Evolutionary conservation across 2,329 filamentous ascomycete genomes (phyloP).

Genomic region (Exophiala xenobiotica): DNA sequence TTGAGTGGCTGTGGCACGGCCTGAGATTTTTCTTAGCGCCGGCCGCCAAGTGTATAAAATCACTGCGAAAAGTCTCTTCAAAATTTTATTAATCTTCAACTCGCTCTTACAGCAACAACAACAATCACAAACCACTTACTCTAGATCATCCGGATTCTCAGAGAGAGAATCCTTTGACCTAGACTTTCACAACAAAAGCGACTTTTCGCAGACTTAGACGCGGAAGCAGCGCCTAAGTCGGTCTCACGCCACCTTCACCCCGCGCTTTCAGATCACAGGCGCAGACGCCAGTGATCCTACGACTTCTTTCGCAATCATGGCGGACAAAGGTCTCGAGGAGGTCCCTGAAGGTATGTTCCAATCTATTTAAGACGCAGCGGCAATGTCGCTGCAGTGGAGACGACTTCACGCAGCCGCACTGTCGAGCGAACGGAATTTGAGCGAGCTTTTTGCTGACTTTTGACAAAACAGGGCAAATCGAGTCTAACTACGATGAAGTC

Average conservation of each 20-base stretch:
- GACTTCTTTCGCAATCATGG: slow-evolving; percentile 82
- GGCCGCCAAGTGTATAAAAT: slow-evolving; percentile 3
- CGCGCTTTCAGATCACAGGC: slow-evolving; percentile 63
- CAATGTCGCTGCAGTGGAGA: background rate
- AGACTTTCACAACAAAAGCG: slow-evolving; percentile 10
- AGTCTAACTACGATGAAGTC: slow-evolving; percentile 99
- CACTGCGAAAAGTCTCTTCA: slow-evolving; percentile 8
- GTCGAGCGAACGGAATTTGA: slow-evolving; percentile 1
- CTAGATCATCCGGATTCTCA: slow-evolving; percentile 30
- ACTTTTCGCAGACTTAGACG: slow-evolving; percentile 21
- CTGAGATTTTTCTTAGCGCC: background rate
- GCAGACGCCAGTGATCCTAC: slow-evolving; percentile 68
- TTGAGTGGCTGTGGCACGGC: slow-evolving; percentile 1
- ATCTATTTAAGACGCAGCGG: background rate
- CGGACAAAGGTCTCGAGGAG: slow-evolving; percentile 98
- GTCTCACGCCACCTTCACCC: slow-evolving; percentile 28
- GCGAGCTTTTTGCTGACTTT: slow-evolving; percentile 10
- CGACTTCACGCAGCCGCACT: background rate
- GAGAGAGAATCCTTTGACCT: slow-evolving; percentile 25
- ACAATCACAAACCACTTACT: slow-evolving; percentile 12
- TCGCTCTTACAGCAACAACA: slow-evolving; percentile 13
- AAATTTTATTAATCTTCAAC: slow-evolving; percentile 21
- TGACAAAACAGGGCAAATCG: slow-evolving; percentile 76
- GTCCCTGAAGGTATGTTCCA: slow-evolving; percentile 81
- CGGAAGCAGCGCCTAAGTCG: slow-evolving; percentile 21